Base-by-base conservation (phyloP, 2,329 filamentous ascomycete genomes). In the Ophiostoma montium region DNA sequence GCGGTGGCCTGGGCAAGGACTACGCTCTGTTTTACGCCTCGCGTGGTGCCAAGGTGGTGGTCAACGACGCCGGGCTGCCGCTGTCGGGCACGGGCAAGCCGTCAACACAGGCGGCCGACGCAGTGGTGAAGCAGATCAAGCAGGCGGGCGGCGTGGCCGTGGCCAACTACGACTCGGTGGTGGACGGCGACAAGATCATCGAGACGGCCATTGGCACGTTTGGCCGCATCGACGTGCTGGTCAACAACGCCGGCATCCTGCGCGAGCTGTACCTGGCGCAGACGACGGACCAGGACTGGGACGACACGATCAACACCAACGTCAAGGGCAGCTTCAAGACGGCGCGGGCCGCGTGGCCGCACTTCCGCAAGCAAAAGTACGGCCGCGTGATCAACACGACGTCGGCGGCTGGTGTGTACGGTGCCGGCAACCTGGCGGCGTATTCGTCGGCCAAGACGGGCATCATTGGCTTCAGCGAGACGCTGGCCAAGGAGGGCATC, bases 281-380 rank as follows among this genome's bases (percentile, higher is more conserved):
- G 70, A 94, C 96, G 78, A 92, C 84, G 66, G 92, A 98, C 65
- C 70, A 84, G 63, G 92, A 98, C 67, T 98, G 92, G 92, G 90
- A 98, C 64, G 70, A 95, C 58, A 85, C 95, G 64, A 86, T 90
- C 68, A 83, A 80, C 64, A 90, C 96, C 51, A 90, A 98, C 68
- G 81, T 95, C 60, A 84, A 80, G 63, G 92, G 92, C 59, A 83
- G 88, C 61, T 98, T 94, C 76, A 96, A 95, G 78, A 94, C 86
- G 66, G 77, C 92, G 53, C 82, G 81, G 66, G 92, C 92, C 55
- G 92, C 92, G 47, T 98, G 92, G 90, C 88, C 90, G 52, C 75
- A 96, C 68, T 96, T 98, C 77, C 79, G 90, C 62, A 96, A 96
- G 72, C 92, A 98, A 70, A 96, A 95, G 78, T 98, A 86, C 65